Base-by-base conservation (phyloP, 306 rosid species). In the Rubus idaeus region DNA sequence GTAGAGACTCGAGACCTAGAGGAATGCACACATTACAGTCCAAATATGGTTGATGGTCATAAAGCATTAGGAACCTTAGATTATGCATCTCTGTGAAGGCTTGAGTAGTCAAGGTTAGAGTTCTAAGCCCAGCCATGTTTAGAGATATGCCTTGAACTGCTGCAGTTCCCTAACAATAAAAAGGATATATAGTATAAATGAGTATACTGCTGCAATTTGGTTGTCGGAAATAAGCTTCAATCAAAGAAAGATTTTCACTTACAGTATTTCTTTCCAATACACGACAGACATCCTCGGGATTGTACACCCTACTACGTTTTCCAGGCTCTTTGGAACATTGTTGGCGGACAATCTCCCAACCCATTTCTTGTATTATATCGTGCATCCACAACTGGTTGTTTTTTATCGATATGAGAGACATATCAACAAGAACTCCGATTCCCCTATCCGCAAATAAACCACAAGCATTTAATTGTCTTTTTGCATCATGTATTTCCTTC, bases 111-210 rank as follows among this genome's bases (percentile, higher is more conserved):
- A 74, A 68, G 9, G n/a, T 6, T 18, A 40, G 50, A 3, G 17
- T n/a, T 18, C n/a, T 18, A 18, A 67, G 17, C 0, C 6, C 14
- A 18, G 5, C 10, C 8, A 10, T 20, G 21, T 74, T 18, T 0
- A 66, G 35, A 18, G 30, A n/a, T 35, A 82, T 58, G 53, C 73
- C 68, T 67, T 68, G 35, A 8, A 78, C 30, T 20, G 17, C 41
- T 16, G 51, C 67, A 17, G 6, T 60, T 8, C 70, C 82, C 85
- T 82, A 35, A 58, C 30, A 17, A 50, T 0, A 23, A 18, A 6
- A 12, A 66, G 20, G 5, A 66, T n/a, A n/a, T n/a, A n/a, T 10
- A 16, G 18, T 39, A 65, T 13, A 65, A 26, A 65, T 39, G n/a
- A 3, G 7, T 30, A n/a, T n/a, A n/a, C n/a, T n/a, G n/a, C n/a